Base-by-base conservation (phyloP, 768 basidiomycete genomes). In the Termitomyces sp. region DNA sequence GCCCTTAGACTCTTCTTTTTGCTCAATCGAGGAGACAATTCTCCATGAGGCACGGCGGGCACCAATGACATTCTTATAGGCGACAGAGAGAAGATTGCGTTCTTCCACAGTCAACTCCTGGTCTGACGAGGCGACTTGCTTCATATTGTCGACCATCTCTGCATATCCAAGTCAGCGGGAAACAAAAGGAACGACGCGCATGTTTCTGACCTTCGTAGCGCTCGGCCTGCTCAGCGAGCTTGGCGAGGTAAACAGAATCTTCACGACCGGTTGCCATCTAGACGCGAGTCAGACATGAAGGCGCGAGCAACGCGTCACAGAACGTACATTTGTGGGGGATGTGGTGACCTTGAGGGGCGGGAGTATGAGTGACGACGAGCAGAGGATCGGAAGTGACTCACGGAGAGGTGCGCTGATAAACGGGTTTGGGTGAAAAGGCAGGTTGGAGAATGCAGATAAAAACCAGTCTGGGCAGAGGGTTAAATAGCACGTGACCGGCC, bases 81-180 rank as follows among this genome's bases (percentile, higher is more conserved):
- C 95, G 58, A 98, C 95, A 11, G 94, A 97, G 56, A 98, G 84
- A 54, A 98, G 86, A 74, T 98, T 98, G 60, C 95, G 94, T 77
- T 98, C 95, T 78, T 98, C 95, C 44, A 98, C 94, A 59, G 94
- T 96, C 69, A 98, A 89, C 69, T 98, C 95, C 75, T 95, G 91
- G 83, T 96, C 94, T 58, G 94, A 94, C 32, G 93, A 94, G 56
- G 95, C 95, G 63, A 98, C 95, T 61, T 85, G 86, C 86, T 98
- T 98, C 95, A 98, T 98, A 84, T 95, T 96, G 77, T 94, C 91
- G 64, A 97, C 95, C 95, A 97, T 97, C 76, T 97, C 91, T 87
- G 73, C 27, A 48, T 42, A 51, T 34, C 59, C 52, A 50, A 34
- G 16, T 64, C 46, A 56, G 61, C 42, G 58, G 61, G 59, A 56